These are phyloP conservation scores for Penicillium sumatraense DNA, from an alignment of 2,329 filamentous ascomycete species.

Conservation along the genomic window DNA sequence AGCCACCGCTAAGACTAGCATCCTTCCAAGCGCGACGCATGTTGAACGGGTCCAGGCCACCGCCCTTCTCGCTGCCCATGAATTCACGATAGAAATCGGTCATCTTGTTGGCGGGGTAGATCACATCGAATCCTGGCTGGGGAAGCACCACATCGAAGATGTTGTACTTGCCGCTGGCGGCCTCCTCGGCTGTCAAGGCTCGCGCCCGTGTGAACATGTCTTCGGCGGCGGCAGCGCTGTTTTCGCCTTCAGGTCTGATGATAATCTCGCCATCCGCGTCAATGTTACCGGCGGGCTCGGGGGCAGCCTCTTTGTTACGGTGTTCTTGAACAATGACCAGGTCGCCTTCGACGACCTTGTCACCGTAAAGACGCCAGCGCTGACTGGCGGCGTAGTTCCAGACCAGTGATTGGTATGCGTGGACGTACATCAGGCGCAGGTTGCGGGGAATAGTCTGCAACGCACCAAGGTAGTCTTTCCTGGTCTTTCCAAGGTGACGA, in stretches of 20 bases:
- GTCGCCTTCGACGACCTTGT: conserved; percentile 79
- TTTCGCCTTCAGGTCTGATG: conserved; percentile 62
- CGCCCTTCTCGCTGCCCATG: conserved; percentile 80
- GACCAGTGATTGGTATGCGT: conserved; percentile 92
- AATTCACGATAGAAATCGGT: conserved; percentile 83
- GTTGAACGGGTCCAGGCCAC: conserved; percentile 76
- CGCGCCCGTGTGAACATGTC: conserved; percentile 72
- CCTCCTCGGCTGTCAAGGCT: conserved; percentile 76
- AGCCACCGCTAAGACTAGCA: conserved; percentile 84
- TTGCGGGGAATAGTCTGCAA: conserved; percentile 79
- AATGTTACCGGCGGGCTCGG: conserved; percentile 44
- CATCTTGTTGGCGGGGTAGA: conserved; percentile 83
- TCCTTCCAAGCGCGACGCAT: conserved; percentile 89
- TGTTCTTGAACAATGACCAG: conserved; percentile 72
- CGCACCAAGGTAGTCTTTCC: conserved; percentile 78
- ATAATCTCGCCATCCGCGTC: conserved; percentile 70
- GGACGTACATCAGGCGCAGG: conserved; percentile 90
- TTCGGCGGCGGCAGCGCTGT: conserved; percentile 58
- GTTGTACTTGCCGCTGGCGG: conserved; percentile 72
- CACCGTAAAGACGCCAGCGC: conserved; percentile 77
- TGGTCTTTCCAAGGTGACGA: conserved; percentile 66
- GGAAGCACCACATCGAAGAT: conserved; percentile 91
- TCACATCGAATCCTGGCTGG: conserved; percentile 85
- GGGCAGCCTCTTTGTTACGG: conserved; percentile 49
- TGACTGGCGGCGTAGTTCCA: conserved; percentile 88